These are phyloP conservation scores for Friedmanniomyces simplex DNA, from an alignment of 495 filamentous ascomycete genomes.

Conservation along the genomic window DNA sequence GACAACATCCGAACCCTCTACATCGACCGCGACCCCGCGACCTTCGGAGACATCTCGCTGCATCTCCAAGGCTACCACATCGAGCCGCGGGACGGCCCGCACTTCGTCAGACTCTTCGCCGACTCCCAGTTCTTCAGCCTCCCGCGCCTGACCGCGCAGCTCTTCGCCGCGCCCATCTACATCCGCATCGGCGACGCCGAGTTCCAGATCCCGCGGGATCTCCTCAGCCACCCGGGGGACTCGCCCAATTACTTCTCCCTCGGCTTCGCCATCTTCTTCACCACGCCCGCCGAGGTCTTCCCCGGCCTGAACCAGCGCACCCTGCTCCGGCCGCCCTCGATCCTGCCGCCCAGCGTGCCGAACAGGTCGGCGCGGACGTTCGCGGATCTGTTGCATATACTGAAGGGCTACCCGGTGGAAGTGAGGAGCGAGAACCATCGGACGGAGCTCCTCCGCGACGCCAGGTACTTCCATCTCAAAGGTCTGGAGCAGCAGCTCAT, in stretches of 20 bases:
- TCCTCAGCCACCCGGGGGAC: constrained; percentile 77
- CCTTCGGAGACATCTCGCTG: constrained; percentile 78
- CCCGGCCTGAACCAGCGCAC: constrained; percentile 70
- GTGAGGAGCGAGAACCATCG: constrained; percentile 74
- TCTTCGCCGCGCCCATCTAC: constrained; percentile 90
- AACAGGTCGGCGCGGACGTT: constrained; percentile 73
- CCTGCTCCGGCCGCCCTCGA: constrained; percentile 82
- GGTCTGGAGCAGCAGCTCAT: constrained; percentile 84
- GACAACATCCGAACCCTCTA: constrained; percentile 64
- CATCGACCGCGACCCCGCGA: constrained; percentile 88
- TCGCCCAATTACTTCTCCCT: constrained; percentile 93
- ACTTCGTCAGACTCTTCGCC: constrained; percentile 87
- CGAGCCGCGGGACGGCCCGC: constrained; percentile 64
- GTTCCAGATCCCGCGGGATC: constrained; percentile 82
- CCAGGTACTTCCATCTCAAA: constrained; percentile 85
- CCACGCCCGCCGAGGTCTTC: constrained; percentile 66
- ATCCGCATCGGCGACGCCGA: constrained; percentile 75
- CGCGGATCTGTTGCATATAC: constrained; percentile 67
- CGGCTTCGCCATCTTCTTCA: constrained; percentile 84
- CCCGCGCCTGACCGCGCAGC: constrained; percentile 79
- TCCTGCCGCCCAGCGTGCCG: constrained; percentile 70
- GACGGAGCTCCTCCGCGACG: constrained; percentile 69
- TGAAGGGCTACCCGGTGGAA: constrained; percentile 76
- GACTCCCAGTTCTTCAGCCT: constrained; percentile 94
- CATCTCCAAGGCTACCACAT: constrained; percentile 94